phyloP scores from a whole-genome alignment of 306 rosid species.

The Cucumis melo region DNA sequence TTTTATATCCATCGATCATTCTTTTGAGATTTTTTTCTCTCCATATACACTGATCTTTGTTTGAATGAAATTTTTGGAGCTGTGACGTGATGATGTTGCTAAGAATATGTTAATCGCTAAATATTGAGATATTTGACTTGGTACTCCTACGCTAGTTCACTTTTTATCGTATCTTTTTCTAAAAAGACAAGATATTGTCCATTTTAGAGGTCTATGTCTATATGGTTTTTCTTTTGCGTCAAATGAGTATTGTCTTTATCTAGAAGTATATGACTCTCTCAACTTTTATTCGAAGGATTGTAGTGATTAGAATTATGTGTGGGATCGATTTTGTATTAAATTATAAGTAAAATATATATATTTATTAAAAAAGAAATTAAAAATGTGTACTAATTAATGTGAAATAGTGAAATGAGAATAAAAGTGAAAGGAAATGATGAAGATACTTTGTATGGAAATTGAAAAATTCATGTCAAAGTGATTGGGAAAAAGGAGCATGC shows the following conservation, averaged over 20 bases:
- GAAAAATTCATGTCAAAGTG: slow-evolving; percentile 7
- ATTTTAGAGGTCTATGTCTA: not conserved
- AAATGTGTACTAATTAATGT: not conserved
- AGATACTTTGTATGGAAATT: slow-evolving; percentile 4
- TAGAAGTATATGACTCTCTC: not conserved
- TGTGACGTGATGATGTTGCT: no score
- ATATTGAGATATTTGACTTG: no score
- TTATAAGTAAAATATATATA: not conserved
- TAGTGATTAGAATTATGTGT: not conserved
- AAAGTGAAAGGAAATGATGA: not conserved
- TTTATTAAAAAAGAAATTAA: not conserved
- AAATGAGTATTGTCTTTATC: not conserved
- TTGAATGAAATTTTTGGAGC: no score
- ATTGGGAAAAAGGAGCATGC: not conserved
- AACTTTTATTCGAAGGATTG: not conserved
- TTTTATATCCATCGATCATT: no score
- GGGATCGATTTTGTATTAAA: not conserved
- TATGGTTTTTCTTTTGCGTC: no score
- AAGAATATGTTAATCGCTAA: no score
- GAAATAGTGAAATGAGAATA: not conserved
- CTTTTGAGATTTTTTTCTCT: no score
- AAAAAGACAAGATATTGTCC: not conserved
- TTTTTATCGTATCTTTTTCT: no score
- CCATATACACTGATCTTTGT: no score
- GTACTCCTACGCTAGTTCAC: no score